Conservation (phyloP, 768 basidiomycete genomes). For the Leccinum rimulosum region DNA sequence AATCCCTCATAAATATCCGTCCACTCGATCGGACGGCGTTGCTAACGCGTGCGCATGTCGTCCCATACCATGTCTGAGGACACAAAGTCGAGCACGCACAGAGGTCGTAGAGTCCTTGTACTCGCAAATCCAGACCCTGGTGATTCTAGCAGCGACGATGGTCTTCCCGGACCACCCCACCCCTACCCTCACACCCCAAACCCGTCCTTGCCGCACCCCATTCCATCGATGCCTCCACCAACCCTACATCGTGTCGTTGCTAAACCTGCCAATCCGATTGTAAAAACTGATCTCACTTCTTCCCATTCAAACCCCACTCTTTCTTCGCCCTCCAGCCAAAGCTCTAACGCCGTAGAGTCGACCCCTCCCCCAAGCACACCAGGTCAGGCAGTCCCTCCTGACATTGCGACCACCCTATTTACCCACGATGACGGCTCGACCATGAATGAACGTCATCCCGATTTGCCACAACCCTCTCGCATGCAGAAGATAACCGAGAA, state of each 20-base stretch:
- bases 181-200: slow-evolving; percentile 24
- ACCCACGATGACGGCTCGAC: slow-evolving; percentile 36
- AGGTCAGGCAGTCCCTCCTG: slow-evolving; percentile 44
- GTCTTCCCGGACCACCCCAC: slow-evolving; percentile 20
- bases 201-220: slow-evolving; percentile 23
- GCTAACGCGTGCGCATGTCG: slow-evolving; percentile 31
- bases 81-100: slow-evolving; percentile 38
- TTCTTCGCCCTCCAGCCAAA: slow-evolving; percentile 68
- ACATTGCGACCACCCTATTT: slow-evolving; percentile 38
- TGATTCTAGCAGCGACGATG: slow-evolving; percentile 40
- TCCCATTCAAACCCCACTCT: slow-evolving; percentile 53
- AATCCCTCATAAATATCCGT: slow-evolving; percentile 3
- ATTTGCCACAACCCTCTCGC: slow-evolving; percentile 29
- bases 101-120: slow-evolving; percentile 45
- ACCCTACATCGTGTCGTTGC: slow-evolving; percentile 19
- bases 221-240: slow-evolving; percentile 24
- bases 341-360: slow-evolving; percentile 59
- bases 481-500: slow-evolving; percentile 34
- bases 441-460: slow-evolving; percentile 26
- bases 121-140: slow-evolving; percentile 63
- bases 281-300: slow-evolving; percentile 36
- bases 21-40: slow-evolving; percentile 24
- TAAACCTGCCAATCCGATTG: slow-evolving; percentile 25
- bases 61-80: slow-evolving; percentile 59
- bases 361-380: slow-evolving; percentile 74